These are phyloP conservation scores for Tranzscheliella williamsii DNA, from an alignment of 1,284 basidiomycete genomes.

Conservation along the genomic window DNA sequence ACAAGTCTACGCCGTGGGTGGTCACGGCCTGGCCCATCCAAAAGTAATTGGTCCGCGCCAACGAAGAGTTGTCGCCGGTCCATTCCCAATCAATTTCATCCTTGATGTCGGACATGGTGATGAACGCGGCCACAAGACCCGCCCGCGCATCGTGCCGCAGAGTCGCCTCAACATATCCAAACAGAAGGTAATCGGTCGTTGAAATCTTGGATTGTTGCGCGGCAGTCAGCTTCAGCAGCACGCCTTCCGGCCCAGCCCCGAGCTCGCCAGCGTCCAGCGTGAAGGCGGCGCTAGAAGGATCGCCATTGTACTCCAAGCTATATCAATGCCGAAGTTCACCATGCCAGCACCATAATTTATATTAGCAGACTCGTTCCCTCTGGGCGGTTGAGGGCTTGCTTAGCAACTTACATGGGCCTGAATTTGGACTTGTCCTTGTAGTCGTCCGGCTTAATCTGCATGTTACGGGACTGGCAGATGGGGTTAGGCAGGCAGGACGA, in stretches of 20 bases:
- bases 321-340: no score
- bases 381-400: no score
- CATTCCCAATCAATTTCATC: slow-evolving; percentile 53
- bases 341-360: no score
- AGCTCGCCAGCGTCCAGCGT: slow-evolving; percentile 52
- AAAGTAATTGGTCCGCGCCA: slow-evolving; percentile 44
- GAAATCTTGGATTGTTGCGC: slow-evolving; percentile 45
- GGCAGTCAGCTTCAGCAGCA: slow-evolving; percentile 45
- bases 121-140: slow-evolving; percentile 52
- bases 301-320: slow-evolving; percentile 50
- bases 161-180: slow-evolving; percentile 45
- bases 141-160: slow-evolving; percentile 41
- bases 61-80: slow-evolving; percentile 19
- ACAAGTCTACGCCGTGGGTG: slow-evolving; percentile 9
- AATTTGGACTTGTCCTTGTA: no score
- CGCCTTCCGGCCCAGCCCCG: slow-evolving; percentile 48
- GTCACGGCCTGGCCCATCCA: slow-evolving; percentile 11
- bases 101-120: slow-evolving; percentile 30
- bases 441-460: no score
- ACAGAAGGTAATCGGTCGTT: slow-evolving; percentile 53
- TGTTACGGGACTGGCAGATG: no score
- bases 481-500: no score
- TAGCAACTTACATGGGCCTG: no score
- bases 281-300: slow-evolving; percentile 32
- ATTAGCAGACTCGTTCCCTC: no score